Evolutionary conservation across 768 basidiomycete species (phyloP).

Genomic region (Boletus vinaceobasis): DNA sequence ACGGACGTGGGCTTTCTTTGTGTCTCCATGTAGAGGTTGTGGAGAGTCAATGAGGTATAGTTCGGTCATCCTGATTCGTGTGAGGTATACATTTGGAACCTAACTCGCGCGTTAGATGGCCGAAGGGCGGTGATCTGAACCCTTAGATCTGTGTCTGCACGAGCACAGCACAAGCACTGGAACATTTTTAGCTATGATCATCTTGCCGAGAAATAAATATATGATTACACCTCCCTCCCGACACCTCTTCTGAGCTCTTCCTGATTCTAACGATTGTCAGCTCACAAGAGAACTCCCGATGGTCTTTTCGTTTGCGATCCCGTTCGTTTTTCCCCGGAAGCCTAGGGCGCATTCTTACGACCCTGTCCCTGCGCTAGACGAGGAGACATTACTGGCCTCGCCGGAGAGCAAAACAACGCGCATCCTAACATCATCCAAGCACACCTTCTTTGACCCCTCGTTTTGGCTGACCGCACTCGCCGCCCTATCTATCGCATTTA

Average conservation of each 20-base stretch:
- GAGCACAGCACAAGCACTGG: slow-evolving; percentile 10
- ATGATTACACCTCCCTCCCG: background rate
- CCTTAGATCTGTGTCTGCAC: background rate
- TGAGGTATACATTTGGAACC: background rate
- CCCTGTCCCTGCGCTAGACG: slow-evolving; percentile 13
- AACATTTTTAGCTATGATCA: background rate
- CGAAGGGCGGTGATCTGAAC: background rate
- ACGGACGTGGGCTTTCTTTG: background rate
- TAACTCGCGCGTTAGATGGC: background rate
- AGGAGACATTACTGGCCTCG: slow-evolving; percentile 11
- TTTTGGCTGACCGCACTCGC: slow-evolving; percentile 20
- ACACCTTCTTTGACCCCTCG: slow-evolving; percentile 5
- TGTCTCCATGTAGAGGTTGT: slow-evolving; percentile 9
- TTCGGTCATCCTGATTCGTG: background rate
- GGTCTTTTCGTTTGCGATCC: background rate
- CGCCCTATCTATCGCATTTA: slow-evolving; percentile 16
- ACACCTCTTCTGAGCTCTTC: background rate
- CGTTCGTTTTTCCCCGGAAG: background rate
- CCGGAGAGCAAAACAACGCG: background rate
- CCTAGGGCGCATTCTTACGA: slow-evolving; percentile 8
- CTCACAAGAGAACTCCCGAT: background rate
- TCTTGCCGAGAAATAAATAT: slow-evolving; percentile 1
- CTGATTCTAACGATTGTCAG: background rate
- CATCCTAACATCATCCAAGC: background rate
- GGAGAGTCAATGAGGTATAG: background rate